Conservation (phyloP, 768 basidiomycete genomes). For the Boletus patriciae region DNA sequence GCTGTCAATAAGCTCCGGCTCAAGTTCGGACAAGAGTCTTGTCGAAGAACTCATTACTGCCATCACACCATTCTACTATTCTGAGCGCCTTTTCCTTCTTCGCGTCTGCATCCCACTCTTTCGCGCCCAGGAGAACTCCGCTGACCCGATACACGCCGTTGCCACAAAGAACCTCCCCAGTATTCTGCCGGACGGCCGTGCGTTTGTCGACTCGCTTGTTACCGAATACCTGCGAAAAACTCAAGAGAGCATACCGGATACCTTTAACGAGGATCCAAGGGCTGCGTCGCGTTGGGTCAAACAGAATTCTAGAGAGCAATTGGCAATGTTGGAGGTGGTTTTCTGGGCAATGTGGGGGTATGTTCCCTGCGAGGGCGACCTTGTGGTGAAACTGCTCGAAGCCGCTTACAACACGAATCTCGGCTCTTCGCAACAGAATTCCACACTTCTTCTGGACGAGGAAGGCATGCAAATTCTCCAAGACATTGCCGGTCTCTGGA, state of each 20-base stretch:
- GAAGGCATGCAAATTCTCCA: conserved; percentile 64
- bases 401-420: conserved; percentile 64
- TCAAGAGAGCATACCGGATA: conserved; percentile 46
- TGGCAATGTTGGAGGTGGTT: conserved; percentile 78
- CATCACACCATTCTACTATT: conserved; percentile 79
- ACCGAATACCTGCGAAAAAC: conserved; percentile 57
- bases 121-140: conserved; percentile 60
- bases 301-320: conserved; percentile 74
- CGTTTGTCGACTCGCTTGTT: conserved; percentile 63
- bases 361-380: conserved; percentile 59
- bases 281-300: conserved; percentile 68
- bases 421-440: conserved; percentile 62
- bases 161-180: conserved; percentile 55
- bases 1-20: conserved; percentile 49
- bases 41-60: conserved; percentile 49
- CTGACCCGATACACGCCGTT: conserved; percentile 53
- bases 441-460: conserved; percentile 68
- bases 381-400: conserved; percentile 64
- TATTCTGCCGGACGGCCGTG: conserved; percentile 61
- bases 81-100: conserved; percentile 71
- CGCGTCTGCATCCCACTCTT: conserved; percentile 75
- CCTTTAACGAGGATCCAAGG: conserved; percentile 50
- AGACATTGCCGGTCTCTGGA: conserved; percentile 74
- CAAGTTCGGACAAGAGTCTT: conserved; percentile 41
- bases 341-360: conserved; percentile 89